phyloP scores from a whole-genome alignment of 768 basidiomycete species.

The Piloderma croceum region DNA sequence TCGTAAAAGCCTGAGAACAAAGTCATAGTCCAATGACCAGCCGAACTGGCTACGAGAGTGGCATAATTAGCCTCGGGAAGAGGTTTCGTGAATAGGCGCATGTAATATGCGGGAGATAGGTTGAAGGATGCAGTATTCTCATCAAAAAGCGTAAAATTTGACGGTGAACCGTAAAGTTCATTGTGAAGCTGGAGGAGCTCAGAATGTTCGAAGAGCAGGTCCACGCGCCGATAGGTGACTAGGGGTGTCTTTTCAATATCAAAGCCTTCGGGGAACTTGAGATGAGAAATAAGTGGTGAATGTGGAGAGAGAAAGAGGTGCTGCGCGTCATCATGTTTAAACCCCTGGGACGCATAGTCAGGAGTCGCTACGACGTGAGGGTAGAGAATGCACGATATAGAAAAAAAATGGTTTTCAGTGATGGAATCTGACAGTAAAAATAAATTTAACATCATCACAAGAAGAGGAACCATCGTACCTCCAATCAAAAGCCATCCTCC shows the following conservation, averaged over 20 bases:
- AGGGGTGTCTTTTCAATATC: conserved; percentile 56
- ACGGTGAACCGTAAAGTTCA: conserved; percentile 25
- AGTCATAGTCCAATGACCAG: conserved; percentile 63
- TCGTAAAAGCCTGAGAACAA: no score
- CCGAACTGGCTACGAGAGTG: conserved; percentile 59
- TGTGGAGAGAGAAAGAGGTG: conserved; percentile 54
- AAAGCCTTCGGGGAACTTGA: conserved; percentile 47
- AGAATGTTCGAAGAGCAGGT: conserved; percentile 46
- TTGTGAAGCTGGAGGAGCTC: conserved; percentile 45
- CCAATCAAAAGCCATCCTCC: conserved; percentile 68
- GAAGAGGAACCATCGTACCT: conserved; percentile 33
- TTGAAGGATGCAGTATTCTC: conserved; percentile 53
- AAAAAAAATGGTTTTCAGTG: conserved; percentile 70
- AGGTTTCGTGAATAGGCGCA: conserved; percentile 42
- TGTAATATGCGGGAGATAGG: conserved; percentile 46
- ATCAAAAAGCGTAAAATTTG: conserved; percentile 44
- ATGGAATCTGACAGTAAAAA: conserved; percentile 47
- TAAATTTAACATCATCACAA: background rate
- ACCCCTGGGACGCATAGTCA: conserved; percentile 45
- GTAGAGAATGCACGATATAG: conserved; percentile 58
- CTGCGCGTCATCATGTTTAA: conserved; percentile 59
- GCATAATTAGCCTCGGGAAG: conserved; percentile 49
- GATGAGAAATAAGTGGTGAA: conserved; percentile 41
- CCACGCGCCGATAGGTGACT: conserved; percentile 59
- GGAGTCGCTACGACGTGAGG: conserved; percentile 65